A percentile compares a stretch with the other conserved stretches of the same genome.
Conservation (phyloP, 75 land plant genomes). For the Sequoia sempervirens region DNA sequence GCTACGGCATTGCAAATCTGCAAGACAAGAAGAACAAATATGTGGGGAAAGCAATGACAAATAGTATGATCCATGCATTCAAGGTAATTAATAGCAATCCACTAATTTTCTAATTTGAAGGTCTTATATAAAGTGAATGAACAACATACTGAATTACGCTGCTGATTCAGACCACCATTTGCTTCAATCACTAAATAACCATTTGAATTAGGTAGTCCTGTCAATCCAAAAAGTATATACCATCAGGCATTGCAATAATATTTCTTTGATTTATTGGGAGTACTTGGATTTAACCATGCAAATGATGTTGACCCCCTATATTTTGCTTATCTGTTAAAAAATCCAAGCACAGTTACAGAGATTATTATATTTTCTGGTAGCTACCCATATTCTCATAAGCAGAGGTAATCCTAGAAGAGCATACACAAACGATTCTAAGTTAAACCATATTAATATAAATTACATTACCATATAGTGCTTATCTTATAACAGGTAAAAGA, state of each 20-base stretch:
- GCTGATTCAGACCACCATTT: no score
- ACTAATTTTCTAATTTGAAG: background rate
- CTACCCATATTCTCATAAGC: background rate
- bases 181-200: constrained; percentile 65
- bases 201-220: constrained; percentile 47
- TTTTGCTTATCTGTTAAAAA: background rate
- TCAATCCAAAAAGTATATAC: constrained; percentile 3
- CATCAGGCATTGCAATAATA: background rate
- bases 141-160: constrained; percentile 62
- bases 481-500: background rate
- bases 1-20: no score
- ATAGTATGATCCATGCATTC: background rate
- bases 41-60: background rate
- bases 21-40: background rate
- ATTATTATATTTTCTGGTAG: background rate
- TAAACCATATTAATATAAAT: background rate
- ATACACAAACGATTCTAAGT: background rate
- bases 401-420: background rate
- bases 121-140: background rate
- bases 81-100: background rate
- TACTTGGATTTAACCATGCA: background rate
- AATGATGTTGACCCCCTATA: background rate
- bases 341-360: background rate
- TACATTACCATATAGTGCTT: background rate
- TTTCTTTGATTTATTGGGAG: background rate